Evolutionary conservation across 495 filamentous ascomycete genomes (phyloP).

Genomic region (Aspergillus egyptiacus): DNA sequence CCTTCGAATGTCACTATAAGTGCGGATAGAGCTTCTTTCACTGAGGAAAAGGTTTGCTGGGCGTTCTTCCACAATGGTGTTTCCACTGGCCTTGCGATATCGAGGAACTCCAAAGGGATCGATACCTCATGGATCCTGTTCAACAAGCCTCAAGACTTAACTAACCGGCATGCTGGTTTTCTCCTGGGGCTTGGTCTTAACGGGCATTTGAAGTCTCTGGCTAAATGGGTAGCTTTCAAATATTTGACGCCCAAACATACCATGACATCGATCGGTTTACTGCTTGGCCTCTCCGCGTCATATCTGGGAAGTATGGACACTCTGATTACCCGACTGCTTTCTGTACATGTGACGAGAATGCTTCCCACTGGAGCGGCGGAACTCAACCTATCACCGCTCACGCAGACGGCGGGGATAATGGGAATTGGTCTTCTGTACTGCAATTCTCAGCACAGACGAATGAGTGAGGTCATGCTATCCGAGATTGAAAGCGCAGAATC

Average conservation of each 20-base stretch:
- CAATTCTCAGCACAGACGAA: slow-evolving; percentile 90
- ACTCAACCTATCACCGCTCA: slow-evolving; percentile 87
- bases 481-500: slow-evolving; percentile 83
- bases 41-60: slow-evolving; percentile 95
- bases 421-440: slow-evolving; percentile 93
- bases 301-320: slow-evolving; percentile 96
- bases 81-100: slow-evolving; percentile 82
- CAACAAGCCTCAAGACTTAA: slow-evolving; percentile 91
- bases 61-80: slow-evolving; percentile 98
- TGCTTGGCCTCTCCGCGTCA: slow-evolving; percentile 87
- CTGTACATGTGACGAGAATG: slow-evolving; percentile 95
- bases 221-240: slow-evolving; percentile 98
- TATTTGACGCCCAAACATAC: slow-evolving; percentile 97
- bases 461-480: slow-evolving; percentile 98
- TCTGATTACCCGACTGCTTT: slow-evolving; percentile 85
- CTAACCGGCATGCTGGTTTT: slow-evolving; percentile 90
- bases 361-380: slow-evolving; percentile 86
- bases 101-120: slow-evolving; percentile 82
- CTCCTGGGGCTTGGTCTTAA: slow-evolving; percentile 89
- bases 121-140: slow-evolving; percentile 98
- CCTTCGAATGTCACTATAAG: slow-evolving; percentile 84
- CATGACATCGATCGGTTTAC: slow-evolving; percentile 94
- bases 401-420: slow-evolving; percentile 95
- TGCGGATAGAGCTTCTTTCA: slow-evolving; percentile 74
- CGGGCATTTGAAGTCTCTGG: slow-evolving; percentile 84